Conservation (phyloP, 2,329 filamentous ascomycete genomes). For the Venturia asperata region DNA sequence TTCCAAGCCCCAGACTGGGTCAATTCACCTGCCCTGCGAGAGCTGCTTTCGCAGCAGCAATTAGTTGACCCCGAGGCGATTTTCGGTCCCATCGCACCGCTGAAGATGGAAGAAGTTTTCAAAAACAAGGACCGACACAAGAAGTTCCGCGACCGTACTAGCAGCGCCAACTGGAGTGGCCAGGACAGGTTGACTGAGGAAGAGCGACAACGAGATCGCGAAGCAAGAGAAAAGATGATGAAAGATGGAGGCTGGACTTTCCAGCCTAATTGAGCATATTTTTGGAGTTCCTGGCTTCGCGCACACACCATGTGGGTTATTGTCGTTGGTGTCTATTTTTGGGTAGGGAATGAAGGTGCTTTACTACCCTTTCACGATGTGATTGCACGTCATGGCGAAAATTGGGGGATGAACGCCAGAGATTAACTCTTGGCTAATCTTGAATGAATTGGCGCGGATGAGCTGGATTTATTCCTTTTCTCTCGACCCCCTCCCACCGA, state of each 20-base stretch:
- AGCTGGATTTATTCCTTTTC: too few species aligned
- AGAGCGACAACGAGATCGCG: conserved; percentile 73
- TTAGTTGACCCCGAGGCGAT: conserved; percentile 74
- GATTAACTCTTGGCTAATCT: background rate
- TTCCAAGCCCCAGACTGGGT: conserved; percentile 76
- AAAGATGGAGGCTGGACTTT: conserved; percentile 83
- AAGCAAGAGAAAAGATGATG: conserved; percentile 70
- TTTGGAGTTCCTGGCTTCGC: background rate
- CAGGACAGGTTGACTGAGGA: conserved; percentile 79
- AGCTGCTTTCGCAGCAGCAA: conserved; percentile 73
- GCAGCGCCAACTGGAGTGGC: conserved; percentile 88
- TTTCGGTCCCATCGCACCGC: conserved; percentile 78
- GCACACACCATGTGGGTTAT: background rate
- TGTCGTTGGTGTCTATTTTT: background rate
- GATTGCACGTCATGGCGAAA: background rate
- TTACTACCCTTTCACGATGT: background rate
- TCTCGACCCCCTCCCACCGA: too few species aligned
- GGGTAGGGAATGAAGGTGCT: background rate
- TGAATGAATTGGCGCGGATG: background rate
- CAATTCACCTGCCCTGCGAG: conserved; percentile 73
- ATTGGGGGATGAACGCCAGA: background rate
- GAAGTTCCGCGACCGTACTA: conserved; percentile 84
- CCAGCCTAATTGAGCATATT: conserved; percentile 3
- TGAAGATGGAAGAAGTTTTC: conserved; percentile 97
- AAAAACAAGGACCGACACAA: conserved; percentile 79